These are phyloP conservation scores for Candida pseudoviswanathii DNA, from an alignment of 1,139 yeast species.

Conservation along the genomic window DNA sequence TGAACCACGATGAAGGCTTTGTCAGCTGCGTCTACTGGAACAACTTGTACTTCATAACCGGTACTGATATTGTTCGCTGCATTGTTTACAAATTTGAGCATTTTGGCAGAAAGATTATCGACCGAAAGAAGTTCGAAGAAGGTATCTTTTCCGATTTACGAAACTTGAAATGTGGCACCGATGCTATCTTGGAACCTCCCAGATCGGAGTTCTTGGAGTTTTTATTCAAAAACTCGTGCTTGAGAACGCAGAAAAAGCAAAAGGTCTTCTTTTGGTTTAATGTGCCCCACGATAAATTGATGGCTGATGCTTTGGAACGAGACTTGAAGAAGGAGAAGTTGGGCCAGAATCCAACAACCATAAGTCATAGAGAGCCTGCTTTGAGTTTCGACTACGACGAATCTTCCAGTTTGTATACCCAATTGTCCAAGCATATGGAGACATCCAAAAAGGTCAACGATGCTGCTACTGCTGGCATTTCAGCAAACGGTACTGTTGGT, in stretches of 20 bases:
- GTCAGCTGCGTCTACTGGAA: conserved; percentile 95
- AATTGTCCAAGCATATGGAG: conserved; percentile 50
- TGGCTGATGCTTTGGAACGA: conserved; percentile 92
- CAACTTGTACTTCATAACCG: conserved; percentile 85
- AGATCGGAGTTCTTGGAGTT: conserved; percentile 85
- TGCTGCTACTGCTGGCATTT: conserved; percentile 7
- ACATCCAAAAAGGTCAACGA: conserved; percentile 22
- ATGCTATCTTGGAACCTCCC: conserved; percentile 88
- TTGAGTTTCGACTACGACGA: conserved; percentile 59
- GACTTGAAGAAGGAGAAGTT: conserved; percentile 78
- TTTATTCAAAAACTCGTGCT: conserved; percentile 80
- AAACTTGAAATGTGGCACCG: conserved; percentile 81
- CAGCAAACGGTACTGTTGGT: conserved; percentile 4
- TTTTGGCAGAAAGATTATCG: conserved; percentile 82
- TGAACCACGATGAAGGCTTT: conserved; percentile 87
- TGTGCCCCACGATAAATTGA: conserved; percentile 90
- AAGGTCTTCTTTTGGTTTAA: conserved; percentile 97
- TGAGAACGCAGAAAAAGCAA: conserved; percentile 94
- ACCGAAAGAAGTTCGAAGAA: conserved; percentile 94
- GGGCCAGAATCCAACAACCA: conserved; percentile 62
- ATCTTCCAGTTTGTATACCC: conserved; percentile 47
- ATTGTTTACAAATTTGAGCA: conserved; percentile 87
- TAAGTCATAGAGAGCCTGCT: conserved; percentile 63
- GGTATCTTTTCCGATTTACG: conserved; percentile 92
- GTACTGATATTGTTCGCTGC: conserved; percentile 94